phyloP scores from a whole-genome alignment of 345 rosid species.

The Litchi chinensis region DNA sequence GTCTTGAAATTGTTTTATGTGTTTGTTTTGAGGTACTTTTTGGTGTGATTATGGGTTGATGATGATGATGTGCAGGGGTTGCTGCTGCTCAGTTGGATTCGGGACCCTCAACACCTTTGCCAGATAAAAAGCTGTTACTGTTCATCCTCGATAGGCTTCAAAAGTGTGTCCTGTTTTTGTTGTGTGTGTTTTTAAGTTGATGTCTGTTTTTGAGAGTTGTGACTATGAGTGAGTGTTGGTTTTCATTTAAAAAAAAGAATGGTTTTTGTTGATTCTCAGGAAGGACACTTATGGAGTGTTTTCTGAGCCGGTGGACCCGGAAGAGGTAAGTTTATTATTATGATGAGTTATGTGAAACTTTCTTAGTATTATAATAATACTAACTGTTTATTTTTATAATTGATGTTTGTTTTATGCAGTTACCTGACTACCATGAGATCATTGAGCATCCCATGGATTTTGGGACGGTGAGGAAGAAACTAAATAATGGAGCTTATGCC shows the following conservation, averaged over 20 bases:
- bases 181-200: conserved; percentile 19
- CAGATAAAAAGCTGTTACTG: conserved; percentile 54
- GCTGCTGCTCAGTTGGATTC: conserved; percentile 31
- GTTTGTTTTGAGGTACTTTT: conserved; percentile 6
- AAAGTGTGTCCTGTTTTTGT: conserved; percentile 42
- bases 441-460: conserved; percentile 91
- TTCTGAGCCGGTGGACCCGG: conserved; percentile 73
- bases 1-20: conserved; percentile 16
- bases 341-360: conserved; percentile 9
- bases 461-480: conserved; percentile 65
- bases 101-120: conserved; percentile 52
- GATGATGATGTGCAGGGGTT: conserved; percentile 25
- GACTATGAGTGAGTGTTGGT: conserved; percentile 12
- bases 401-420: conserved; percentile 47
- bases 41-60: conserved; percentile 4
- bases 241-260: conserved; percentile 14
- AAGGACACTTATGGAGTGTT: conserved; percentile 72
- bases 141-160: conserved; percentile 66
- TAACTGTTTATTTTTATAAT: neutral
- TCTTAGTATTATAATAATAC: neutral
- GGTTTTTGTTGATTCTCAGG: conserved; percentile 40
- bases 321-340: conserved; percentile 48
- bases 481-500: conserved; percentile 54
- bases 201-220: conserved; percentile 9
- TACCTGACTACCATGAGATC: conserved; percentile 84